These are phyloP conservation scores for Aspergillus asperescens DNA, from an alignment of 495 filamentous ascomycete genomes.

Conservation along the genomic window DNA sequence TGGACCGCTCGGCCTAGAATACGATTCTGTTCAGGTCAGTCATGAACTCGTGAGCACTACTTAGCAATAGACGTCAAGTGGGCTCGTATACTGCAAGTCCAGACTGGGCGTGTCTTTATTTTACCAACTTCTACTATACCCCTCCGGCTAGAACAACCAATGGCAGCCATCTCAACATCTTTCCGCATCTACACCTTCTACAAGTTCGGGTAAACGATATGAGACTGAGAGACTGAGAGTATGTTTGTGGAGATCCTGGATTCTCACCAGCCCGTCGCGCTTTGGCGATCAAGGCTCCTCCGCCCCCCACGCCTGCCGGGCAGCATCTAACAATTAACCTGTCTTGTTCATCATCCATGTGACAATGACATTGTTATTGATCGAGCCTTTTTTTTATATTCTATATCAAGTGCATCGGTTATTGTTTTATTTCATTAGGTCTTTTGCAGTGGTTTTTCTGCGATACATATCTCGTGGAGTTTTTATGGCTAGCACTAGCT, in stretches of 20 bases:
- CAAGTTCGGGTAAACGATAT: neutral
- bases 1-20: slow-evolving; percentile 27
- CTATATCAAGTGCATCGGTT: too few relatives aligned
- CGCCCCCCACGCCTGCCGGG: too few relatives aligned
- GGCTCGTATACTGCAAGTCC: neutral
- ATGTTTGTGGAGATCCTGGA: slow-evolving; percentile 4
- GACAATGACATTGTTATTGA: too few relatives aligned
- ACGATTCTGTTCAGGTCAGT: neutral
- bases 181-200: neutral
- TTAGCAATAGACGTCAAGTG: neutral
- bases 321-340: neutral
- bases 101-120: slow-evolving; percentile 1
- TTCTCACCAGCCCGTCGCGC: slow-evolving; percentile 7
- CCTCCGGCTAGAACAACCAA: neutral
- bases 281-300: neutral
- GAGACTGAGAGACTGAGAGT: too few relatives aligned
- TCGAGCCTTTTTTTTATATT: neutral
- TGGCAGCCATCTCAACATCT: neutral
- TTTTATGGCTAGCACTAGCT: too few relatives aligned
- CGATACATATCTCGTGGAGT: too few relatives aligned
- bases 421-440: too few relatives aligned
- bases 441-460: too few relatives aligned
- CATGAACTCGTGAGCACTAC: neutral
- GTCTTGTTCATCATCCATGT: too few relatives aligned
- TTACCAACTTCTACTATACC: neutral